Base-by-base conservation (phyloP, 2,329 filamentous ascomycete species). In the Exophiala bonariae region DNA sequence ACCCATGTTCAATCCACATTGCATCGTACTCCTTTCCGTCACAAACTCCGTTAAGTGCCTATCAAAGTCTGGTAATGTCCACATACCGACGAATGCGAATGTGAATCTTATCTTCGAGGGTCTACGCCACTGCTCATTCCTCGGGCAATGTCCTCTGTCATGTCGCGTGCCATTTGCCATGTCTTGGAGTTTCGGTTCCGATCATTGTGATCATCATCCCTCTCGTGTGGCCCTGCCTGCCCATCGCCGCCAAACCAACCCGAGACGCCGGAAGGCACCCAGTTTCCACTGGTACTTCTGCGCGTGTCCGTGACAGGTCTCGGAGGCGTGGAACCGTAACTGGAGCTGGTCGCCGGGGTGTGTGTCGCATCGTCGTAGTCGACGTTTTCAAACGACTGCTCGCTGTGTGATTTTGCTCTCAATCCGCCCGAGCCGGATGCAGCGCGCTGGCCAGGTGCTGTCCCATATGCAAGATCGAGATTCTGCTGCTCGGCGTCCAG, bases 381-480 rank as follows among this genome's bases (percentile, higher is more conserved):
- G 57, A 95, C 88, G 65, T 89, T 87, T 62, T 95, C 90, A 62
- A 96, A 96, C 59, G 95, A 92, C 16, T 80, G 81, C 64, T 96
- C 90, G 65, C 88, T 95, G 55, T 83, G 83, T 62, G 87, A 92
- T 71, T 92, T 92, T 6, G 55, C 44, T 39, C 48, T 54, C 20
- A 57, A 46, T 9, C 48, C 42, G 9, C 42, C 46, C 44, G 60
- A 39, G 23, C 23, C 11, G 55, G 57, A 40, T 54, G 50, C 37
- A 54, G 57, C 42, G n/a, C 47, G 50, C 7, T 52, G 52, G 7
- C 60, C 56, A 8, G 54, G 50, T 19, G 61, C 56, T 16, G 64
- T 51, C 5, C 70, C 70, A 44, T 71, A 73, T 19, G 69, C 69
- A 11, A 73, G 62, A 35, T 67, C 67, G 18, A 89, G 70, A 52